phyloP scores from a whole-genome alignment of 1,284 basidiomycete genomes.

The Polyporus tsugae region DNA sequence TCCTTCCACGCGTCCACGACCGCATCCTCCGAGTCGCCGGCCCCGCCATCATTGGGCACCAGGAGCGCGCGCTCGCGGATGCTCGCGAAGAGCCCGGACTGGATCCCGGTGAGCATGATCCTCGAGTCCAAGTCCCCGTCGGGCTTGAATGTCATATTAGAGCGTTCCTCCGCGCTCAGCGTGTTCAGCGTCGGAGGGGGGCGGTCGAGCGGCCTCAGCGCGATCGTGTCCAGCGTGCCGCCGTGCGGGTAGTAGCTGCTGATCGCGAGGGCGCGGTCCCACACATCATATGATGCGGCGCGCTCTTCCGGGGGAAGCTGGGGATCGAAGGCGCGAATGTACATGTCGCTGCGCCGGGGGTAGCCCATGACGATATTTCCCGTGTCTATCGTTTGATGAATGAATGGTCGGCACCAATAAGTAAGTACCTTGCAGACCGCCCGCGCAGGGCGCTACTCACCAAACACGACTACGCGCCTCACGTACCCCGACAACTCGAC shows the following conservation, averaged over 20 bases:
- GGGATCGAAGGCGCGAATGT: background rate
- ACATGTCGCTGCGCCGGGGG: background rate
- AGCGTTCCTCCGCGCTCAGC: slow-evolving; percentile 26
- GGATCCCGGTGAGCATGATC: slow-evolving; percentile 9
- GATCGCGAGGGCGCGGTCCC: slow-evolving; percentile 9
- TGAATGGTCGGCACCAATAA: background rate
- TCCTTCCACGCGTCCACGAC: slow-evolving; percentile 15
- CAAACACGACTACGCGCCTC: slow-evolving; percentile 16
- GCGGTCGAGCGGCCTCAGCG: slow-evolving; percentile 10
- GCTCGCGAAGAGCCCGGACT: background rate
- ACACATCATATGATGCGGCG: background rate
- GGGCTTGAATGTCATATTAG: slow-evolving; percentile 13
- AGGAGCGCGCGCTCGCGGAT: background rate
- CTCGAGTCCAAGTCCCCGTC: slow-evolving; percentile 20
- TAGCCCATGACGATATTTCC: background rate
- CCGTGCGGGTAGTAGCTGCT: slow-evolving; percentile 36
- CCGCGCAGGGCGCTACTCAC: slow-evolving; percentile 1
- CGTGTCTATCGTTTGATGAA: background rate
- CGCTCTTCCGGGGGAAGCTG: background rate
- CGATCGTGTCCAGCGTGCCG: slow-evolving; percentile 20
- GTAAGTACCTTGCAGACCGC: too few relatives aligned
- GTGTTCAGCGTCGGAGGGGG: slow-evolving; percentile 26
- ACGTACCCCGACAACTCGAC: slow-evolving; percentile 25
- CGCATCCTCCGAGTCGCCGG: background rate
- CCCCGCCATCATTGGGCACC: background rate